Evolutionary conservation across 2,329 filamentous ascomycete genomes (phyloP), one percentile per base, ranked within the genome.

Genomic region (Fusarium incarnatum): DNA sequence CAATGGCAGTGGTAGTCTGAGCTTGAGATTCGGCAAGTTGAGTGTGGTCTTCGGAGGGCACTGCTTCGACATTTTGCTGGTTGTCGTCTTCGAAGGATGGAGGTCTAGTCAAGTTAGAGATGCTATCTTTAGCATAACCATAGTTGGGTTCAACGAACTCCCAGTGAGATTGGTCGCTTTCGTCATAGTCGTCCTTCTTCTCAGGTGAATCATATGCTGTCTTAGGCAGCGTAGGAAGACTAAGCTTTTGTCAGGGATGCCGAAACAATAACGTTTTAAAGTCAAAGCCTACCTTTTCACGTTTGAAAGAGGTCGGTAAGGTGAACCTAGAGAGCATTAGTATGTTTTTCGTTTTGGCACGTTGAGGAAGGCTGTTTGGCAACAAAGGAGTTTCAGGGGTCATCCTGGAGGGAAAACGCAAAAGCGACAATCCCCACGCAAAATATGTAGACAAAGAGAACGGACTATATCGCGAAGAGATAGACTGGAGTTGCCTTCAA

Each of bases 271-370:
- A 16, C 20, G 10, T 23, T 11, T 18, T 16, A 6, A 18, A 13
- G 16, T 1, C 20, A 32, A 28, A 32, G 11, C 20, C 9, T 53
- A 65, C 68, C 68, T 68, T 11, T 70, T 65, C 16, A 60, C 65
- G 6, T 15, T 50, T 2, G 42, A 55, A 18, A 71, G 55, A 6
- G 41, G 48, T 22, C 56, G 59, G 23, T 15, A 30, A 25, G 27
- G 44, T 5, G 30, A 25, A 11, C 13, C 68, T 70, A 2, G 3
- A 10, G 3, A 6, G 15, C 5, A 28, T 70, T 61, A 71, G 59
- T 22, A 12, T 13, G 27, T 6, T 25, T 8, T 13, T 23, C 11
- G 12, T n/a, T 22, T 12, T 15, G 5, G 12, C 9, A 59, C 23
- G 15, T 16, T 18, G 18, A 37, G 22, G 10, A 41, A 13, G 6